Percentiles rank a stretch among this genome's conserved stretches.
Conservation (phyloP, 169 alveolate genomes). For the Cryptosporidium muris region DNA sequence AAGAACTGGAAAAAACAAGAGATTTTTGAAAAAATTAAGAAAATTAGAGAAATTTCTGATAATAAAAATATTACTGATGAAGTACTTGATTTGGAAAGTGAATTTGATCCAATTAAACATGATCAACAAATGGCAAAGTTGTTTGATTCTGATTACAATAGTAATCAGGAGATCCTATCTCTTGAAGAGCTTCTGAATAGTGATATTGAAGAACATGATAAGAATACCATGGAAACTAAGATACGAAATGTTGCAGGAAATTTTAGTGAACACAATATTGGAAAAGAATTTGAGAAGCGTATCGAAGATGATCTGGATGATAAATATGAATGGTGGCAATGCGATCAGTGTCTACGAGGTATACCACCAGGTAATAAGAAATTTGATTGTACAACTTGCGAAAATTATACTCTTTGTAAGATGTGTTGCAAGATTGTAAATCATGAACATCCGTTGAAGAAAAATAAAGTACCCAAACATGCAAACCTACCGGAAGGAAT, state of each 20-base stretch:
- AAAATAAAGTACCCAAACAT: conserved; percentile 71
- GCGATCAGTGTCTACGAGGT: conserved; percentile 85
- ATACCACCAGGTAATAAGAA: conserved; percentile 86
- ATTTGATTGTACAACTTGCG: conserved; percentile 87
- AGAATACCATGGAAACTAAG: conserved; percentile 12
- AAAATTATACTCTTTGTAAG: conserved; percentile 84
- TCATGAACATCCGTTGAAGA: conserved; percentile 64
- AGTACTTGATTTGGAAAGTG: conserved; percentile 74
- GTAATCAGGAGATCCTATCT: conserved; percentile 74
- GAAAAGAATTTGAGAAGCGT: conserved; percentile 13
- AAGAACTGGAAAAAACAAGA: conserved; percentile 82
- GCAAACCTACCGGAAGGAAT: not conserved
- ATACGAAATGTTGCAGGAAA: conserved; percentile 6
- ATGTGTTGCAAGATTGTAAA: conserved; percentile 81
- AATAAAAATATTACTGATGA: conserved; percentile 76
- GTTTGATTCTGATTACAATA: conserved; percentile 82
- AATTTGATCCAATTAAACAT: conserved; percentile 83
- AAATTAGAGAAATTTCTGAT: conserved; percentile 80
- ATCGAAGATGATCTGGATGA: conserved; percentile 67
- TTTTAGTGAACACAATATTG: conserved; percentile 27
- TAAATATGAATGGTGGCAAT: conserved; percentile 83
- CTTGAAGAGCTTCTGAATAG: conserved; percentile 49
- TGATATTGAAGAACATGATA: conserved; percentile 73
- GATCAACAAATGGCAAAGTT: conserved; percentile 83
- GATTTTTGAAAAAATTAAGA: conserved; percentile 77